Conservation (phyloP, 352 stramenopile genomes). For the Phytophthora palmivora region DNA sequence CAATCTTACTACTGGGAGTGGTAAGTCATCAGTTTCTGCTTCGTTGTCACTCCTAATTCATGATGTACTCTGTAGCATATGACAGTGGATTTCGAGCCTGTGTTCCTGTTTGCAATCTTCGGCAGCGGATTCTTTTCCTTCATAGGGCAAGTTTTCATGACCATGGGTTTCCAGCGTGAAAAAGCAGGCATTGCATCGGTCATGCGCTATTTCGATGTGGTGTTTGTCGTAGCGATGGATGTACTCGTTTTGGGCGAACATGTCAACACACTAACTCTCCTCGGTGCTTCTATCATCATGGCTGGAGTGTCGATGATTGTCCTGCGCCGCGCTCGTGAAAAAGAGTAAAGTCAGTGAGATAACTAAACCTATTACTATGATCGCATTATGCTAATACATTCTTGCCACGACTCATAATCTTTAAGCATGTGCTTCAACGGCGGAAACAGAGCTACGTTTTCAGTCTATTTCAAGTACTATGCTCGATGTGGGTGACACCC, state of each 20-base stretch:
- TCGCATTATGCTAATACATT: too few species aligned
- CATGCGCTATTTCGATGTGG: conserved; percentile 53
- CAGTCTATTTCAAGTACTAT: too few species aligned
- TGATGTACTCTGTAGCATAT: conserved; percentile 10
- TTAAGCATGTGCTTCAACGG: too few species aligned
- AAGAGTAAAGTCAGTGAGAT: conserved; percentile 24
- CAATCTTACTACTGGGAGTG: conserved; percentile 30
- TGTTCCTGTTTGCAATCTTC: conserved; percentile 36
- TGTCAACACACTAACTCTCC: conserved; percentile 33
- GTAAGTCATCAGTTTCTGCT: conserved; percentile 26
- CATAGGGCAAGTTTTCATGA: conserved; percentile 46
- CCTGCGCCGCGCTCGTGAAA: conserved; percentile 30
- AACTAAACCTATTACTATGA: too few species aligned
- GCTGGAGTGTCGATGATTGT: conserved; percentile 37
- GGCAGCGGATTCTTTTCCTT: conserved; percentile 43
- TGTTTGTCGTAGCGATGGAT: conserved; percentile 52
- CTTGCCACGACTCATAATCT: too few species aligned
- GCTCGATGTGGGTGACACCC: too few species aligned
- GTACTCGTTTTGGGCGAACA: conserved; percentile 34
- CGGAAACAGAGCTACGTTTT: too few species aligned
- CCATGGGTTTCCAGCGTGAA: conserved; percentile 47
- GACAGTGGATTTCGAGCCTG: conserved; percentile 22
- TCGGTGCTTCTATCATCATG: conserved; percentile 47
- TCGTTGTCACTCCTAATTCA: too few species aligned
- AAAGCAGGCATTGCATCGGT: conserved; percentile 48